Evolutionary conservation across 176 grass and related monocot genomes (phyloP), one percentile per base, ranked within the genome.

Genomic region (Carex littledalei): DNA sequence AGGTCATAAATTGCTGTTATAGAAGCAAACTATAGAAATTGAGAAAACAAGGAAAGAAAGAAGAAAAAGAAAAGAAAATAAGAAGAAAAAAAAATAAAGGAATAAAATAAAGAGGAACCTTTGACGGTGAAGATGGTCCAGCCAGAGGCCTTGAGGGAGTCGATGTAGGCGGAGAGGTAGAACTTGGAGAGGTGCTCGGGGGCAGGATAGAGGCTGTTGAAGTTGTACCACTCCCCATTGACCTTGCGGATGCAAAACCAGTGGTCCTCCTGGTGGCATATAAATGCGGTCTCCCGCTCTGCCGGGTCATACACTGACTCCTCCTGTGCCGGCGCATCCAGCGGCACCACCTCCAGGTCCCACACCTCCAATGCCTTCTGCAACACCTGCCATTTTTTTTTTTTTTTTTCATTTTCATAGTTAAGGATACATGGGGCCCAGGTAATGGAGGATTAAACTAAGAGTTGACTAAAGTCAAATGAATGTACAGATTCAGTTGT

Each of bases 201-300:
- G 55, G 96, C 93, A 66, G 93, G 96, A 82, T 95, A 94, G 52
- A 98, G 93, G 62, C 96, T 95, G n/a, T 98, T 98, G 62, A 98
- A 98, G 70, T 98, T 95, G 84, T 93, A 98, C 93, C 96, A 98
- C 70, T 98, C 96, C 16, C 71, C 89, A 58, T 94, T 98, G 70
- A 95, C 96, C 72, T 98, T 95, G 73, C 96, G 86, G 41, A 98
- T 98, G 85, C 96, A 98, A 78, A 98, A 98, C 96, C 96, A 98
- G 88, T 98, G 96, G 77, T 92, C 88, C 34, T 92, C 93, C 66
- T 91, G 85, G 83, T 98, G 96, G 76, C 96, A 98, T 88, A 98
- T 98, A 80, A 98, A 98, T 81, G 91, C 96, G 68, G 86, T 87
- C 86, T 98, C 96, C 76, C 85, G 82, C 81, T 98, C 93, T 69